A percentile compares a stretch with the other conserved stretches of the same genome.
Evolutionary conservation across 2,329 filamentous ascomycete species (phyloP).

Genomic region (Phialophora expanda): DNA sequence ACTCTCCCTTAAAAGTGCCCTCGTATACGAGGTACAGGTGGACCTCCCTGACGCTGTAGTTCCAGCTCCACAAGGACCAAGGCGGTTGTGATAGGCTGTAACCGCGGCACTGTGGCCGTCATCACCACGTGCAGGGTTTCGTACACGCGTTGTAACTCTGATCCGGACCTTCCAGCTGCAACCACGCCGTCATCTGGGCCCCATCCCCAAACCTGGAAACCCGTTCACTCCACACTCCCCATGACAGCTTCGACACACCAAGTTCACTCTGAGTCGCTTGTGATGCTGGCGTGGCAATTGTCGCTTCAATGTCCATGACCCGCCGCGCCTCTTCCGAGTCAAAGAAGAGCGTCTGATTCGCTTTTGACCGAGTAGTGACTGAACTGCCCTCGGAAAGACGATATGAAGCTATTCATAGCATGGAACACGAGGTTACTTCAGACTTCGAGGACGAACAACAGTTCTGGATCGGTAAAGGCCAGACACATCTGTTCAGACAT

Average conservation of each 20-base stretch:
- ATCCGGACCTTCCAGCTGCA: slow-evolving; percentile 9
- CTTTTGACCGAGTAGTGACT: not conserved
- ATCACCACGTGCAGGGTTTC: not conserved
- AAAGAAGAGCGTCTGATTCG: slow-evolving; percentile 25
- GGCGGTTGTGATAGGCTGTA: not conserved
- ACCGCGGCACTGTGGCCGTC: not conserved
- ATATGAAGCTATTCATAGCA: slow-evolving; percentile 52
- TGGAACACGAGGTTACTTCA: slow-evolving; percentile 68
- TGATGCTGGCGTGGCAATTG: not conserved
- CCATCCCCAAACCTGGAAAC: slow-evolving; percentile 1
- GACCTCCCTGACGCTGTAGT: not conserved
- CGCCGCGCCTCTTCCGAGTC: slow-evolving; percentile 20
- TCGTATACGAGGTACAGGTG: slow-evolving; percentile 1
- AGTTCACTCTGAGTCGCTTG: not conserved
- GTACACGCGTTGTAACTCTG: not conserved
- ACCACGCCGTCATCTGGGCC: not conserved
- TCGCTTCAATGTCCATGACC: slow-evolving; percentile 6
- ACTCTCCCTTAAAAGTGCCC: not conserved
- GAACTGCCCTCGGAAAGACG: slow-evolving; percentile 41
- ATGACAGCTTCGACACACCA: not conserved
- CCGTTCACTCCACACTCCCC: slow-evolving; percentile 14
- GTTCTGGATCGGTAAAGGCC: slow-evolving; percentile 79
- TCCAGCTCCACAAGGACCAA: not conserved
- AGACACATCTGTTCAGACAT: not conserved
- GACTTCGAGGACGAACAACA: slow-evolving; percentile 79